Evolutionary conservation across 495 filamentous ascomycete species (phyloP).

Genomic region (Aspergillus panamensis): DNA sequence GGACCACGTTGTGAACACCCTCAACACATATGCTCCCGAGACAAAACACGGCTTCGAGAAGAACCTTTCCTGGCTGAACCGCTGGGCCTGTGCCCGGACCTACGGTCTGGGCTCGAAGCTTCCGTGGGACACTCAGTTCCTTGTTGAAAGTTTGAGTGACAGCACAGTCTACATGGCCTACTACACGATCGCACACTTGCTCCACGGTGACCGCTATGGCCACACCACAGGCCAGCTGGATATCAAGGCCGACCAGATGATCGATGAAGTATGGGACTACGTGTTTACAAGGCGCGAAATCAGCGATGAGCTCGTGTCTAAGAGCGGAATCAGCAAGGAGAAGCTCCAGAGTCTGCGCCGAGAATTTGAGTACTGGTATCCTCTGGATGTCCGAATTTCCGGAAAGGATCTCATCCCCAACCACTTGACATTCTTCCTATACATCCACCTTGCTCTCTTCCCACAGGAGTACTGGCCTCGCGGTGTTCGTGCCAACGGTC

Average conservation of each 20-base stretch:
- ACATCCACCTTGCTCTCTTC: conserved; percentile 91
- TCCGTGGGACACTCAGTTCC: conserved; percentile 88
- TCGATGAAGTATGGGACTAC: conserved; percentile 95
- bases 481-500: conserved; percentile 82
- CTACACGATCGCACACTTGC: conserved; percentile 87
- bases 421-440: conserved; percentile 95
- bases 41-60: conserved; percentile 80
- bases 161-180: conserved; percentile 95
- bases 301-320: conserved; percentile 56
- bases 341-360: conserved; percentile 73
- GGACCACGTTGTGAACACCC: conserved; percentile 65
- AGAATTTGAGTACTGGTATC: conserved; percentile 97
- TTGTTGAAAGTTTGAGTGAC: conserved; percentile 91
- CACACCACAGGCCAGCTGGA: conserved; percentile 61
- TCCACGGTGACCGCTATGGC: conserved; percentile 81
- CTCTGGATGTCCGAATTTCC: conserved; percentile 77
- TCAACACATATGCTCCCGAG: conserved; percentile 77
- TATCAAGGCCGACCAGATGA: conserved; percentile 83
- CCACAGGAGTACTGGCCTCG: conserved; percentile 80
- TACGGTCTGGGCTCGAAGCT: conserved; percentile 93
- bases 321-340: conserved; percentile 66
- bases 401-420: conserved; percentile 86
- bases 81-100: conserved; percentile 91
- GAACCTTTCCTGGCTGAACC: conserved; percentile 84
- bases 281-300: conserved; percentile 69